phyloP scores from a whole-genome alignment of 441 rosid genomes.

The Syzygium malaccense region DNA sequence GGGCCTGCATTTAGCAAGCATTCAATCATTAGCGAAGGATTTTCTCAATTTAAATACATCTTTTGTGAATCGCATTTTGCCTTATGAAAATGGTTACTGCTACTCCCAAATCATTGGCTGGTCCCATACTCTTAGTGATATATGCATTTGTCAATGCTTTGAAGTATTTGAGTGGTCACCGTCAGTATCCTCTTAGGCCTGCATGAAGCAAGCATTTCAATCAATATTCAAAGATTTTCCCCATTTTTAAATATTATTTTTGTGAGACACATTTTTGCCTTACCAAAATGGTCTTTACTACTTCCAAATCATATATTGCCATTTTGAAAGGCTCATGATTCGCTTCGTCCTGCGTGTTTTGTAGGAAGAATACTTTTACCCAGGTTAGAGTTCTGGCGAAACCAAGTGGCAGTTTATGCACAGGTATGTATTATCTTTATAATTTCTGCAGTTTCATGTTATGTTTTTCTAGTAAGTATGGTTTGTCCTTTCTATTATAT shows the following conservation, averaged over 20 bases:
- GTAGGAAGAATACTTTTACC: conserved; percentile 5
- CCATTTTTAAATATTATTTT: background rate
- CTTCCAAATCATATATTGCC: background rate
- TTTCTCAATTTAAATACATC: background rate
- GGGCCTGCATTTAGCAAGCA: background rate
- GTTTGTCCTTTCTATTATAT: background rate
- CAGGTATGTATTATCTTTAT: background rate
- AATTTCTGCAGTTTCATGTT: background rate
- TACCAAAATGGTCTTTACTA: background rate
- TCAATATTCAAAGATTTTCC: background rate
- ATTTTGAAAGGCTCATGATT: background rate
- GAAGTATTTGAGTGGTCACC: background rate
- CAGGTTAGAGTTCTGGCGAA: conserved; percentile 5
- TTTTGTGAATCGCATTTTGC: background rate
- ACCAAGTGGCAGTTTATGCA: conserved; percentile 3
- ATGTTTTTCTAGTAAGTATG: background rate
- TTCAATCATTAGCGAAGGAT: background rate
- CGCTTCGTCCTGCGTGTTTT: background rate
- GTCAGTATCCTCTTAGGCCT: background rate
- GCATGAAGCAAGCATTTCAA: background rate
- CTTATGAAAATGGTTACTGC: background rate
- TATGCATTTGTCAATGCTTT: background rate
- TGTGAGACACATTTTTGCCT: background rate
- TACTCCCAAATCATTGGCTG: background rate
- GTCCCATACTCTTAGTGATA: background rate